A percentile compares a stretch with the other conserved stretches of the same genome.
These are phyloP conservation scores for Phytophthora sojae DNA, from an alignment of 352 stramenopile genomes.

Conservation along the genomic window DNA sequence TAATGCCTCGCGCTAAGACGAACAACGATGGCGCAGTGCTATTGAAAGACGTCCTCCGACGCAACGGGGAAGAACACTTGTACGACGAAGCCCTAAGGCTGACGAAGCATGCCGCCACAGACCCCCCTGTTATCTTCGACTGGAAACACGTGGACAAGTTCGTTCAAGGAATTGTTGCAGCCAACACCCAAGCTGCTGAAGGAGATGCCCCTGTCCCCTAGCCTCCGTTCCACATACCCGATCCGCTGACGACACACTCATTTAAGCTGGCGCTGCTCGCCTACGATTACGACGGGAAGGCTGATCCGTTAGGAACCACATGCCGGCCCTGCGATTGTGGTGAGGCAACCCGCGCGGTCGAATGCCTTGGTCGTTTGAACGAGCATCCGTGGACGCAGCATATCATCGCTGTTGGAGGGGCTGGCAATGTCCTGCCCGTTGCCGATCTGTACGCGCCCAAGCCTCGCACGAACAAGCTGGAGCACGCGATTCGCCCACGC, in stretches of 20 bases:
- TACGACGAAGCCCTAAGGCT: neutral
- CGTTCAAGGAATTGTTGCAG: neutral
- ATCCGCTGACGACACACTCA: neutral
- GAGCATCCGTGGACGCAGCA: neutral
- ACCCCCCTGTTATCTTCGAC: neutral
- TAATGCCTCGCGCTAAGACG: too few species aligned
- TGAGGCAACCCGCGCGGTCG: neutral
- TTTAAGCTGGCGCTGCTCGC: neutral
- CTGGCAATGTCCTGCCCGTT: neutral
- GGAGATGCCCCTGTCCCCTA: neutral
- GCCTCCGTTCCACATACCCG: neutral
- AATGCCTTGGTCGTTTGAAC: neutral
- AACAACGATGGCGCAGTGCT: neutral
- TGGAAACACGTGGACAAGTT: neutral
- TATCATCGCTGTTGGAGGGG: neutral
- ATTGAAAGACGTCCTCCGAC: neutral
- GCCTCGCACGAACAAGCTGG: neutral
- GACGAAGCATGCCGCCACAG: too few species aligned
- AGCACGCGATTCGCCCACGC: neutral
- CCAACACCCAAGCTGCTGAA: neutral
- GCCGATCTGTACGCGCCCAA: neutral
- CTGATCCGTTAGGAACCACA: neutral
- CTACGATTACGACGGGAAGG: neutral
- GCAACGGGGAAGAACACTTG: neutral
- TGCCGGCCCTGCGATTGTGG: neutral